Base-by-base conservation (phyloP, 1,284 basidiomycete species). In the Ustilago sp. region DNA sequence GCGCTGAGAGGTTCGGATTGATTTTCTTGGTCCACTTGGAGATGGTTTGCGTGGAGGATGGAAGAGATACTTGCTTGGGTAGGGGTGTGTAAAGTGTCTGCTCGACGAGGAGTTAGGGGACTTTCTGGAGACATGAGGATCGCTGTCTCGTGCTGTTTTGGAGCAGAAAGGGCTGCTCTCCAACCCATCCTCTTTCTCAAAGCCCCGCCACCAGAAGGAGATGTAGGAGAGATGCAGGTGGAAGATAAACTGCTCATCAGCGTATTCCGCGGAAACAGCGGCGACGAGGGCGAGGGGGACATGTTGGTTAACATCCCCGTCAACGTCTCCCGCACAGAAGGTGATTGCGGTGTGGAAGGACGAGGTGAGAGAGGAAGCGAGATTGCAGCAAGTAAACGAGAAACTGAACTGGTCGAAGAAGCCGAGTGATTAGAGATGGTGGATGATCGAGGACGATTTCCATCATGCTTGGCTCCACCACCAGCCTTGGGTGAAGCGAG, bases 141-240 rank as follows among this genome's bases (percentile, higher is more conserved):
- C 0, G 56, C 32, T 0, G 61, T 69, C 32, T 75, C 68, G 1
- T 68, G 52, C 6, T 60, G 48, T 11, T 34, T 4, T 0, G 15
- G 28, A 3, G 59, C 59, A 17, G 47, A 50, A 3, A 38, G n/a
- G 0, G 28, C 36, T 1, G 68, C 73, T 8, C 73, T 45, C 68
- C 68, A 71, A 7, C 73, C 73, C 59, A 75, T 45, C 8, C 73
- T 39, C 28, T 75, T 75, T n/a, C 73, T 57, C 12, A 32, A 48
- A 0, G 39, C 41, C 6, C 55, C 35, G 7, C 59, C 17, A 6
- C 68, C 68, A 19, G 64, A 70, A 11, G 13, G 39, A n/a, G 55
- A 12, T 5, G 47, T 12, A 8, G 48, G 2, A n/a, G 23, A 23
- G 45, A 75, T 15, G 36, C 73, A 75, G 8, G 73, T 70, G 0